phyloP scores from a whole-genome alignment of 768 basidiomycete species.

The Crassisporium funariophilum region DNA sequence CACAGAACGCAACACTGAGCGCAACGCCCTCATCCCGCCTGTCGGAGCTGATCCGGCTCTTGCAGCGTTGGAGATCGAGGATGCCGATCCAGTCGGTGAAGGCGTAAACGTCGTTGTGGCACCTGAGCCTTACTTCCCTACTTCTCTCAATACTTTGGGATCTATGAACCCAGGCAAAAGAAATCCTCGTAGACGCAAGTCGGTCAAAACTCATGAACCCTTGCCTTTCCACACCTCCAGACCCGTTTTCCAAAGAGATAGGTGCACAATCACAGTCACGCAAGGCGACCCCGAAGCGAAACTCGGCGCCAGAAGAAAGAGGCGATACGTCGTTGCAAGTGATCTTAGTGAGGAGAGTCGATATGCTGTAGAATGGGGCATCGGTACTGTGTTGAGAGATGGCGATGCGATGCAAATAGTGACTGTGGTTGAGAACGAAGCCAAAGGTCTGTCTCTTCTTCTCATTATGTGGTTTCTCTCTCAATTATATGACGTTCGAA shows the following conservation, averaged over 20 bases:
- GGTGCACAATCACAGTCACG: conserved; percentile 86
- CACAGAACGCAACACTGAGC: conserved; percentile 88
- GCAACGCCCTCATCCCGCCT: conserved; percentile 60
- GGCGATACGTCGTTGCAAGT: conserved; percentile 87
- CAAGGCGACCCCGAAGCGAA: conserved; percentile 80
- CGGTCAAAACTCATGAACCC: conserved; percentile 61
- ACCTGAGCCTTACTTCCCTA: conserved; percentile 80
- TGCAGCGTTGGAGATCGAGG: conserved; percentile 54
- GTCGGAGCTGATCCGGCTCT: conserved; percentile 24
- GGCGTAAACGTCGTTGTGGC: conserved; percentile 89
- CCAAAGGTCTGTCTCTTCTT: conserved; percentile 60
- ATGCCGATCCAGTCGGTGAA: conserved; percentile 87
- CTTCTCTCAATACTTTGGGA: conserved; percentile 56
- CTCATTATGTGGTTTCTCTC: neutral
- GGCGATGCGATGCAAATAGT: conserved; percentile 94
- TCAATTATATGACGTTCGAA: conserved; percentile 10
- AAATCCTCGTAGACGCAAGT: conserved; percentile 59
- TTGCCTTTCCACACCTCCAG: conserved; percentile 69
- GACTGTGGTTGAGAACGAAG: conserved; percentile 90
- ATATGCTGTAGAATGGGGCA: conserved; percentile 98
- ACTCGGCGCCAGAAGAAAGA: conserved; percentile 53
- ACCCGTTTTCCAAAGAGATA: conserved; percentile 86
- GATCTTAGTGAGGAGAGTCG: conserved; percentile 93
- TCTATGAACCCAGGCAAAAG: conserved; percentile 41
- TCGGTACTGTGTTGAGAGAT: conserved; percentile 92